Conservation (phyloP, 331 rosid species). For the Acacia concinna region DNA sequence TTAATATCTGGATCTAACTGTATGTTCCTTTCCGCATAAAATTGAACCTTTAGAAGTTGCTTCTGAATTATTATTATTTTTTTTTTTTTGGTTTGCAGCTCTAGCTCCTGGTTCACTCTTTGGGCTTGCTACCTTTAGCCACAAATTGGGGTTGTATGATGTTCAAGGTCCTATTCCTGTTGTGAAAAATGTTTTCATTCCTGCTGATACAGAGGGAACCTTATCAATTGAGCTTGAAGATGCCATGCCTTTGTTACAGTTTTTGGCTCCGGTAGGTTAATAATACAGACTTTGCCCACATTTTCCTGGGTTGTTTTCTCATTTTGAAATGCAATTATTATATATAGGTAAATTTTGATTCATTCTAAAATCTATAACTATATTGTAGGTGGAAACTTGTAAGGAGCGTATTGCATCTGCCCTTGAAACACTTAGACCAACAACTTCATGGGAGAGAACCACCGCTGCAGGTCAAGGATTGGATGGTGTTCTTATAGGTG, state of each 20-base stretch:
- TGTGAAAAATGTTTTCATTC: slow-evolving; percentile 84
- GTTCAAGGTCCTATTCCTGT: slow-evolving; percentile 96
- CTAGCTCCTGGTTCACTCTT: slow-evolving; percentile 94
- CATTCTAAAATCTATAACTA: slow-evolving; percentile 27
- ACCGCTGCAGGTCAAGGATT: slow-evolving; percentile 83
- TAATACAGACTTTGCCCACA: not conserved
- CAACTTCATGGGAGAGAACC: slow-evolving; percentile 98
- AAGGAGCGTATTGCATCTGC: slow-evolving; percentile 93
- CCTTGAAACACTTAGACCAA: slow-evolving; percentile 91
- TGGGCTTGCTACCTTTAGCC: slow-evolving; percentile 98
- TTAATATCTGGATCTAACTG: slow-evolving; percentile 35
- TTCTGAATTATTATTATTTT: slow-evolving; percentile 17
- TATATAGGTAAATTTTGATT: slow-evolving; percentile 14
- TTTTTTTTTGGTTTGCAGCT: slow-evolving; percentile 55
- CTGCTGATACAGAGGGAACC: slow-evolving; percentile 81
- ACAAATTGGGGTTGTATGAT: slow-evolving; percentile 87
- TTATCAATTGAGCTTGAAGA: slow-evolving; percentile 81
- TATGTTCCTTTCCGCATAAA: slow-evolving; percentile 32
- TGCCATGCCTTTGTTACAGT: slow-evolving; percentile 94
- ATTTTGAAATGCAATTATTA: slow-evolving; percentile 1
- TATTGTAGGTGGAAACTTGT: slow-evolving; percentile 80
- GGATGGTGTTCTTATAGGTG: slow-evolving; percentile 91
- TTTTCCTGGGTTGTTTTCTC: slow-evolving; percentile 7
- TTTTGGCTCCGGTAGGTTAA: slow-evolving; percentile 92
- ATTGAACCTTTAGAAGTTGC: slow-evolving; percentile 21